Conservation (phyloP, 768 basidiomycete genomes). For the Hygrocybe punicea region DNA sequence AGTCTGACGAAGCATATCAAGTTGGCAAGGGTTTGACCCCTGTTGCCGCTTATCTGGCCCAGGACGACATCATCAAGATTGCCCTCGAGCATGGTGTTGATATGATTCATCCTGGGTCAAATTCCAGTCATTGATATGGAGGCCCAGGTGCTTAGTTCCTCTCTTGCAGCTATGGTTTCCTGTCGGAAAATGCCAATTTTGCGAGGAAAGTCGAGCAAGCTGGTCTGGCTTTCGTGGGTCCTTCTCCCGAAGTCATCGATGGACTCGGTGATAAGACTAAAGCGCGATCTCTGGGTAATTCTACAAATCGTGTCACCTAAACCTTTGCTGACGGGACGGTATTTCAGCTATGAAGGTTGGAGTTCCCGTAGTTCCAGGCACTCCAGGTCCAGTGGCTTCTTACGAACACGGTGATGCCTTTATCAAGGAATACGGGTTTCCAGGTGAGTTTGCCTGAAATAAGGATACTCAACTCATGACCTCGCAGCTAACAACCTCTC, state of each 20-base stretch:
- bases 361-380: conserved; percentile 97
- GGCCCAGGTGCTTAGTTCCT: background rate
- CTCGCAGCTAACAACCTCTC: conserved; percentile 3
- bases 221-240: conserved; percentile 95
- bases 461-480: background rate
- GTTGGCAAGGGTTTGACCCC: conserved; percentile 96
- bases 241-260: conserved; percentile 94
- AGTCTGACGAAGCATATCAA: conserved; percentile 98
- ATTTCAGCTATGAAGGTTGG: conserved; percentile 76
- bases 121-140: conserved; percentile 8
- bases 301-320: conserved; percentile 7
- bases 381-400: conserved; percentile 83
- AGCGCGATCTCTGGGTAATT: conserved; percentile 78
- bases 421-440: conserved; percentile 95
- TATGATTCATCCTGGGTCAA: conserved; percentile 98
- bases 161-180: conserved; percentile 80
- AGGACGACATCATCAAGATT: conserved; percentile 94
- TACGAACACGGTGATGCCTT: conserved; percentile 83
- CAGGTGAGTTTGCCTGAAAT: conserved; percentile 46
- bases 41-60: conserved; percentile 94
- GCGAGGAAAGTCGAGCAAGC: conserved; percentile 98
- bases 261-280: conserved; percentile 98
- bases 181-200: conserved; percentile 95
- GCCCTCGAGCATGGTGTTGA: conserved; percentile 98
- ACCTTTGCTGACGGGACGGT: conserved; percentile 6